Percentiles rank a stretch among this genome's conserved stretches.
Conservation (phyloP, 495 filamentous ascomycete species). For the Aspergillus haitiensis region DNA sequence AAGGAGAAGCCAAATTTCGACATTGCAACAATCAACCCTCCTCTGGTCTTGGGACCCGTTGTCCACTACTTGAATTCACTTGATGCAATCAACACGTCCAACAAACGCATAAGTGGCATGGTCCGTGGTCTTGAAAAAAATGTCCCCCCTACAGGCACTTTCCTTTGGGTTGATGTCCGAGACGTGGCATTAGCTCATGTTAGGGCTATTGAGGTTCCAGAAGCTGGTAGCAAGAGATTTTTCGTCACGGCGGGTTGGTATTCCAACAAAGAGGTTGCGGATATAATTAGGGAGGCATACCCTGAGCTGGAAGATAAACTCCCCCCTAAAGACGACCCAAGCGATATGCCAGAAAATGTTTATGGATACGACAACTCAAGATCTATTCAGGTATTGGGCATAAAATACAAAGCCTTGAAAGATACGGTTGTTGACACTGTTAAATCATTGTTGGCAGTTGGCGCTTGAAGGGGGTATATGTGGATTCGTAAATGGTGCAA, state of each 20-base stretch:
- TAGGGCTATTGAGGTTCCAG: constrained; percentile 63
- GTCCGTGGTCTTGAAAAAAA: constrained; percentile 66
- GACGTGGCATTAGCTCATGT: constrained; percentile 74
- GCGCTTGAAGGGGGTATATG: constrained; percentile 22
- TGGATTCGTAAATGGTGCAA: neutral
- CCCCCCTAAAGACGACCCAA: constrained; percentile 48
- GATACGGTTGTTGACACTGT: constrained; percentile 59
- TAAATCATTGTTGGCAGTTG: constrained; percentile 52
- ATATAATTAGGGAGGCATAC: constrained; percentile 64
- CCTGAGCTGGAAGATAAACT: constrained; percentile 63
- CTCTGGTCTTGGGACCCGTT: constrained; percentile 72
- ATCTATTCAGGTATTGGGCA: constrained; percentile 56
- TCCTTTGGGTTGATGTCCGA: constrained; percentile 66
- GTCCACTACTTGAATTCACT: constrained; percentile 65
- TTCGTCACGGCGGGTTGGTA: constrained; percentile 65
- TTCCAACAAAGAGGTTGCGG: constrained; percentile 63
- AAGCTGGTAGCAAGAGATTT: constrained; percentile 70
- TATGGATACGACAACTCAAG: constrained; percentile 55
- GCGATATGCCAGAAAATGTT: constrained; percentile 39
- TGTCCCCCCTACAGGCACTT: constrained; percentile 55
- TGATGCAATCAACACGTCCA: constrained; percentile 68
- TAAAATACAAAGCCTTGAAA: constrained; percentile 56
- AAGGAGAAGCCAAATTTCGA: constrained; percentile 77
- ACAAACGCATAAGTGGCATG: constrained; percentile 53
- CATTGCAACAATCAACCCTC: constrained; percentile 68